A percentile compares a stretch with the other conserved stretches of the same genome.
phyloP scores from a whole-genome alignment of 768 basidiomycete genomes.

The Austroboletus eburneus region DNA sequence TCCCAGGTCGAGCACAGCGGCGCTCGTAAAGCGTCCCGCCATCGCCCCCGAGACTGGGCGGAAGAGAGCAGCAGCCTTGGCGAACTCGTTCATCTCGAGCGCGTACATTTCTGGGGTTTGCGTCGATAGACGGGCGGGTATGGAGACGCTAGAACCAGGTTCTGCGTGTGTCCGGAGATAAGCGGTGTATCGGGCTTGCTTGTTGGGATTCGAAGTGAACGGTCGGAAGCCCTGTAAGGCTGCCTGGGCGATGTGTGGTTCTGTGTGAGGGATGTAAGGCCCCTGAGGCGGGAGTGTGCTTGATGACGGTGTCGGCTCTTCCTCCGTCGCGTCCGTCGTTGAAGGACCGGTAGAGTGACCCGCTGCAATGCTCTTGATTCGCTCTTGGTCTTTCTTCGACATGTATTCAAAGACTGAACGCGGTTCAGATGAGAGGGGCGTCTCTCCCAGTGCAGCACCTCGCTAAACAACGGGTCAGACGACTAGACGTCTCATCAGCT shows the following conservation, averaged over 20 bases:
- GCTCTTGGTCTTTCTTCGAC: constrained; percentile 87
- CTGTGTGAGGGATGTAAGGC: constrained; percentile 53
- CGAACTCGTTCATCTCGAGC: constrained; percentile 81
- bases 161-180: constrained; percentile 75
- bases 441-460: constrained; percentile 80
- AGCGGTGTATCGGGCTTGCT: constrained; percentile 80
- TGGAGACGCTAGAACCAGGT: constrained; percentile 38
- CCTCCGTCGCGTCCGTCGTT: constrained; percentile 23
- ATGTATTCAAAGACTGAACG: constrained; percentile 93
- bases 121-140: constrained; percentile 48
- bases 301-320: constrained; percentile 17
- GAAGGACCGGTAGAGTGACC: constrained; percentile 23
- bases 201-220: constrained; percentile 67
- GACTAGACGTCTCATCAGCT: background rate
- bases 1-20: constrained; percentile 63
- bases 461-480: constrained; percentile 48
- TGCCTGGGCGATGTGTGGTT: constrained; percentile 78
- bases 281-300: constrained; percentile 21
- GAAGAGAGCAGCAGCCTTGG: constrained; percentile 84
- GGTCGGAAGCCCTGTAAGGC: constrained; percentile 90
- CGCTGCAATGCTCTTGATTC: constrained; percentile 60
- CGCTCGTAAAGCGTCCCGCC: constrained; percentile 90
- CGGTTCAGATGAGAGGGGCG: constrained; percentile 59
- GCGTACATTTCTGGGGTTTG: constrained; percentile 69
- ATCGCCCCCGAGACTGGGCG: constrained; percentile 90